Evolutionary conservation across 441 rosid genomes (phyloP).

Genomic region (Gossypium davidsonii): DNA sequence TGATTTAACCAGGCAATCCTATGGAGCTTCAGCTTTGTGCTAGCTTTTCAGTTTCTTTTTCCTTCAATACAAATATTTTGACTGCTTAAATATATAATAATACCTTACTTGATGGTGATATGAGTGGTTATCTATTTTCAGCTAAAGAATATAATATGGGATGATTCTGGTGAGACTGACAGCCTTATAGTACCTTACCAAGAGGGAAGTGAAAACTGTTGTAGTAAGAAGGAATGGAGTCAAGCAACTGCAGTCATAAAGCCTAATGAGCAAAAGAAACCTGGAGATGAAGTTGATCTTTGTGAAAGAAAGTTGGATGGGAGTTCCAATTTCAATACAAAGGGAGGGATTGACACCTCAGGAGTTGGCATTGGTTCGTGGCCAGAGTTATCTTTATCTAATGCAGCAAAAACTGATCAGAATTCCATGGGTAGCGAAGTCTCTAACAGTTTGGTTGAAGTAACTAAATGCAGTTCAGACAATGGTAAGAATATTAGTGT

Average conservation of each 20-base stretch:
- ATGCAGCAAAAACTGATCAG: slow-evolving; percentile 38
- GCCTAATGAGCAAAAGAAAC: slow-evolving; percentile 36
- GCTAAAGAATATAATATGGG: slow-evolving; percentile 86
- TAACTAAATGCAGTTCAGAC: slow-evolving; percentile 36
- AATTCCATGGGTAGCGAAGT: slow-evolving; percentile 44
- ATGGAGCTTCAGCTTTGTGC: neutral
- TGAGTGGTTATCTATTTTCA: slow-evolving; percentile 31
- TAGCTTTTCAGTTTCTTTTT: neutral
- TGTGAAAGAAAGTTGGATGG: slow-evolving; percentile 39
- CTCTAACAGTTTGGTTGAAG: slow-evolving; percentile 40
- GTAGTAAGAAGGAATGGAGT: slow-evolving; percentile 40
- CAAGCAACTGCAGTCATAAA: slow-evolving; percentile 40
- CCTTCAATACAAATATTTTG: neutral
- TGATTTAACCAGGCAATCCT: neutral
- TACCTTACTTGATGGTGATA: slow-evolving; percentile 4
- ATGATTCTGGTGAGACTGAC: slow-evolving; percentile 55
- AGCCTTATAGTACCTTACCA: slow-evolving; percentile 81
- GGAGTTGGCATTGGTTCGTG: slow-evolving; percentile 46
- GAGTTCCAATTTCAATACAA: slow-evolving; percentile 33
- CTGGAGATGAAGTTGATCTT: slow-evolving; percentile 29
- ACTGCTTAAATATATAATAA: slow-evolving; percentile 5
- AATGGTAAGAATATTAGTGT: slow-evolving; percentile 33
- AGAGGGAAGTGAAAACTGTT: slow-evolving; percentile 40
- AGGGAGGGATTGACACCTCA: slow-evolving; percentile 40
- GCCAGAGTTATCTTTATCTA: slow-evolving; percentile 46